Evolutionary conservation across 73 alveolate species (phyloP), one percentile per base, ranked within the genome.

Genomic region (Durusdinium trenchii): DNA sequence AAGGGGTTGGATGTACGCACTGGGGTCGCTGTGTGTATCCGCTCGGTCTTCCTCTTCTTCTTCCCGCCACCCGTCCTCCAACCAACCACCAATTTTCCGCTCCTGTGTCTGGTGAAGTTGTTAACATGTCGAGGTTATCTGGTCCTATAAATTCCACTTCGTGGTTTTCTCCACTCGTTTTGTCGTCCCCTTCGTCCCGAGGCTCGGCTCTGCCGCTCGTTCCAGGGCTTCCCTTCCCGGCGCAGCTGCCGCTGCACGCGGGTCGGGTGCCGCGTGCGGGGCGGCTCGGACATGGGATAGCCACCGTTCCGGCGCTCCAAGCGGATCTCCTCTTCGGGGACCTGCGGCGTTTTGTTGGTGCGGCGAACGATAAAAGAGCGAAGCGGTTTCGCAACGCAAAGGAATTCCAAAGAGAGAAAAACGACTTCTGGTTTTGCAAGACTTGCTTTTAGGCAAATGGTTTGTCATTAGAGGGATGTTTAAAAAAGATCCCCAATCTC

Each of bases 251-350:
- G 67, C 91, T n/a, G 91, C n/a, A 67, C 50, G 91, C 1, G 69
- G n/a, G 69, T 7, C 50, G 48, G 46, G 91, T 67, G 71, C 71
- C 91, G 91, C 91, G 42, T 81, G 71, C 91, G 91, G 43, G 91
- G 91, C 6, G 91, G 91, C 71, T 81, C 91, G 64, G 71, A 48
- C n/a, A 48, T 67, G 32, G 91, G 50, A 12, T 81, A 81, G 91
- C 50, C 50, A 67, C 35, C n/a, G 32, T 6, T 67, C 9, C 61
- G 91, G 10, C 91, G 91, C 10, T 47, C 91, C 91, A 48, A n/a
- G 69, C 50, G 50, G 91, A 2, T 62, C 3, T 71, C 43, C 23
- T 36, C 43, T 16, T 16, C 69, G 69, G 69, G 69, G 23, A 23
- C 69, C 23, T 16, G 12, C 32, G 32, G 32, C 69, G 69, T 23